These are phyloP conservation scores for Aquilaria yunnanensis DNA, from an alignment of 345 rosid genomes.

Conservation along the genomic window DNA sequence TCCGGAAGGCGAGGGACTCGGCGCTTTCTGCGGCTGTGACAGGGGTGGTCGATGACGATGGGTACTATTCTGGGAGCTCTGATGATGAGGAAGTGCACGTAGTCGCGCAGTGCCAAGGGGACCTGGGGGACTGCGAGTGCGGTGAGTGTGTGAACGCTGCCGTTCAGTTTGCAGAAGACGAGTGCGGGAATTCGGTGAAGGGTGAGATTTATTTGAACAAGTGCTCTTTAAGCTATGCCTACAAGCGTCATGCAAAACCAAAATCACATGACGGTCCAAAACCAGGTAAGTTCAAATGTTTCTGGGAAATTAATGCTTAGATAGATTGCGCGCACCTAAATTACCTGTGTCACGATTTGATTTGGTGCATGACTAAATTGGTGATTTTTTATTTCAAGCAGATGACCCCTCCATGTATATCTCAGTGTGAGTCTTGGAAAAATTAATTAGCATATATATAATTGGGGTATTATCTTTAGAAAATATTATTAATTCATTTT, in stretches of 20 bases:
- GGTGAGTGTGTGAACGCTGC: conserved; percentile 57
- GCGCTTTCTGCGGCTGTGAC: conserved; percentile 32
- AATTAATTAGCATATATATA: no score
- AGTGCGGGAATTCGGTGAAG: conserved; percentile 40
- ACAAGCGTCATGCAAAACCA: neutral
- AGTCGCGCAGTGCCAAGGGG: conserved; percentile 63
- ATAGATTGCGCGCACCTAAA: neutral
- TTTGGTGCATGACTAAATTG: no score
- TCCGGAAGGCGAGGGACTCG: conserved; percentile 35
- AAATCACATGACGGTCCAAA: conserved; percentile 3
- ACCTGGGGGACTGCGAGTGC: conserved; percentile 45
- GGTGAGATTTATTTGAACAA: conserved; percentile 52
- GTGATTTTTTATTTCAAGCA: no score
- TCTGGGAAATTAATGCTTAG: neutral
- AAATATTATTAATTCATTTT: no score
- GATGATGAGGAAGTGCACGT: conserved; percentile 28
- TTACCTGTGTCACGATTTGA: no score
- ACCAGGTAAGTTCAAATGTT: conserved; percentile 19
- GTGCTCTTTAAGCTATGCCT: conserved; percentile 47
- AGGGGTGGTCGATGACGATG: conserved; percentile 30
- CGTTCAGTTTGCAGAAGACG: conserved; percentile 32
- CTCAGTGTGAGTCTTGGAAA: no score
- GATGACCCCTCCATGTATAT: no score
- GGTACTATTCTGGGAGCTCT: conserved; percentile 33
- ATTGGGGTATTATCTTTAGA: no score